These are phyloP conservation scores for Triadica sebifera DNA, from an alignment of 345 rosid species.

Conservation along the genomic window DNA sequence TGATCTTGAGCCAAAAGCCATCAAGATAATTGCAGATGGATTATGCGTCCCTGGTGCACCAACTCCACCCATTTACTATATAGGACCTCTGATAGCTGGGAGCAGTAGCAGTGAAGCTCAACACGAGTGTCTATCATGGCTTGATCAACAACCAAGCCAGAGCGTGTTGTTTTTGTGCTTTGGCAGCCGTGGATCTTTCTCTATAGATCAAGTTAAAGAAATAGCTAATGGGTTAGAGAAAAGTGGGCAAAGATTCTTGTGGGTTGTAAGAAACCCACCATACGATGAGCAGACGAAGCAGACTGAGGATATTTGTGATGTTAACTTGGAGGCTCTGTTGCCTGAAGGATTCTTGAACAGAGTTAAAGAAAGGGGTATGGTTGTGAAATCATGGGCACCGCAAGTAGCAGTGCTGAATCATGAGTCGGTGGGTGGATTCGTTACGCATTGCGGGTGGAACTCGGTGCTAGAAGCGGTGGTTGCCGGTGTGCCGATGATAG, in stretches of 20 bases:
- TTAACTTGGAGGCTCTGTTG: slow-evolving; percentile 7
- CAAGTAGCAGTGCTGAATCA: slow-evolving; percentile 23
- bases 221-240: slow-evolving; percentile 19
- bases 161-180: slow-evolving; percentile 23
- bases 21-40: slow-evolving; percentile 15
- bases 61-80: slow-evolving; percentile 25
- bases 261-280: slow-evolving; percentile 13
- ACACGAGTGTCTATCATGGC: slow-evolving; percentile 19
- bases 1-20: slow-evolving; percentile 33
- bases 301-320: neutral
- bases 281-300: neutral
- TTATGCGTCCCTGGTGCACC: neutral
- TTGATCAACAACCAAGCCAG: slow-evolving; percentile 10
- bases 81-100: slow-evolving; percentile 33
- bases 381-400: slow-evolving; percentile 32
- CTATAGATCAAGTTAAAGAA: slow-evolving; percentile 12
- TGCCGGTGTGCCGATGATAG: slow-evolving; percentile 29
- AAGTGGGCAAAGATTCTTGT: slow-evolving; percentile 18
- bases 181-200: slow-evolving; percentile 20
- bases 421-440: slow-evolving; percentile 26
- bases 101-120: neutral
- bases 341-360: slow-evolving; percentile 39
- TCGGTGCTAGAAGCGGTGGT: slow-evolving; percentile 36
- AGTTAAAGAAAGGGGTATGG: slow-evolving; percentile 23
- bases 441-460: slow-evolving; percentile 39